These are phyloP conservation scores for Starmerella cellae DNA, from an alignment of 805 yeast species.

Conservation along the genomic window DNA sequence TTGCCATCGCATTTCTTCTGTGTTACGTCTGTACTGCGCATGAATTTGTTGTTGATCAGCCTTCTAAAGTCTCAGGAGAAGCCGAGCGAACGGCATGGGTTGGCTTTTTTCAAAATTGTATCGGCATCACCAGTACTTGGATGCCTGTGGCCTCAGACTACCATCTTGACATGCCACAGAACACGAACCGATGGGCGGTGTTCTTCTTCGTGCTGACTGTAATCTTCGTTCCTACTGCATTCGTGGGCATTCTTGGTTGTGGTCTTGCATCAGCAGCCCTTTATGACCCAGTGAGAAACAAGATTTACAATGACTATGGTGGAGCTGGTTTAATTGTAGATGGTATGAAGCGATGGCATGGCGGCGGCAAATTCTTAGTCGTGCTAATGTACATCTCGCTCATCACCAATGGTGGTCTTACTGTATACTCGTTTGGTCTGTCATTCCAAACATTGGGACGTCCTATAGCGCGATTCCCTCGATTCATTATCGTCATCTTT, in stretches of 20 bases:
- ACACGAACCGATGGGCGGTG: conserved; percentile 41
- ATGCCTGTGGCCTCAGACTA: conserved; percentile 79
- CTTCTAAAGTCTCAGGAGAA: conserved; percentile 30
- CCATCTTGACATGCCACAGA: conserved; percentile 66
- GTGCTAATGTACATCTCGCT: conserved; percentile 59
- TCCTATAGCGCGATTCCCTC: conserved; percentile 47
- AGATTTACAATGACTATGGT: conserved; percentile 44
- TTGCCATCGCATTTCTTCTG: conserved; percentile 49
- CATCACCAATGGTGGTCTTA: conserved; percentile 68
- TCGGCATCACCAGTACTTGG: conserved; percentile 79
- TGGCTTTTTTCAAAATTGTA: conserved; percentile 57
- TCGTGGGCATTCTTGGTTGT: conserved; percentile 63
- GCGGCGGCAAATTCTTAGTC: conserved; percentile 64
- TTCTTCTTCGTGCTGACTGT: conserved; percentile 53
- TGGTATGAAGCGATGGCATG: conserved; percentile 58
- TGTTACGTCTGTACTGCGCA: conserved; percentile 42
- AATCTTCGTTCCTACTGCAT: conserved; percentile 54
- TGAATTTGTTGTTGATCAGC: conserved; percentile 24
- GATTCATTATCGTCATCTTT: conserved; percentile 61
- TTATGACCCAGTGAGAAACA: conserved; percentile 34
- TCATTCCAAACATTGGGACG: conserved; percentile 48
- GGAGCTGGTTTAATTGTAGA: conserved; percentile 62
- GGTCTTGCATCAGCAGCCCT: conserved; percentile 54
- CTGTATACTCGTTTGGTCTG: conserved; percentile 70
- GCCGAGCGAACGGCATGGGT: conserved; percentile 47